phyloP scores from a whole-genome alignment of 83 land plant genomes.

The Thuja plicata region DNA sequence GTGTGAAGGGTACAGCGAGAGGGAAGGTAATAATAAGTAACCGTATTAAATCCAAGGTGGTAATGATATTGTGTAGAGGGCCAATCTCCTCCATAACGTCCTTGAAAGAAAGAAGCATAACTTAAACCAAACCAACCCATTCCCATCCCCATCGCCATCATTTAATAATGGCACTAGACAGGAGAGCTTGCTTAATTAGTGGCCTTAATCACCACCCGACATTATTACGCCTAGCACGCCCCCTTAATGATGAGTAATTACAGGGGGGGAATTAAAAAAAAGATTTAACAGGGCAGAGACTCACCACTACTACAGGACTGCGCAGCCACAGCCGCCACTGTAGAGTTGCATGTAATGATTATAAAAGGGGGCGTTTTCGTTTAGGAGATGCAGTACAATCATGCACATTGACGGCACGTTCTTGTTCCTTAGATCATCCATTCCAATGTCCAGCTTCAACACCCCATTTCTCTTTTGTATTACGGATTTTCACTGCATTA shows the following conservation, averaged over 20 bases:
- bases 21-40: too few relatives aligned
- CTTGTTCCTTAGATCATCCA: background rate
- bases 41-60: too few relatives aligned
- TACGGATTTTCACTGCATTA: background rate
- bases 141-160: background rate
- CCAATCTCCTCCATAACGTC: too few relatives aligned
- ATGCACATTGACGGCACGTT: constrained; percentile 14
- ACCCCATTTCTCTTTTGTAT: background rate
- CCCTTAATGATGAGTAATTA: background rate
- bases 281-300: background rate
- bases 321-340: constrained; percentile 62
- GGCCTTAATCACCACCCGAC: background rate
- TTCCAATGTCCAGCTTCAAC: background rate
- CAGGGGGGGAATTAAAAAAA: background rate
- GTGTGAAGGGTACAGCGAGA: too few relatives aligned
- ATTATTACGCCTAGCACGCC: background rate
- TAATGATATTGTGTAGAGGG: too few relatives aligned
- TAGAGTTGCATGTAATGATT: constrained; percentile 22
- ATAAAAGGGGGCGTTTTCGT: background rate
- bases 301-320: constrained; percentile 18
- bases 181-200: background rate
- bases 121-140: too few relatives aligned
- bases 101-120: too few relatives aligned
- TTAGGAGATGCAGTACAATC: background rate
- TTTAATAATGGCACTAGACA: background rate